phyloP scores from a whole-genome alignment of 176 grass and related monocot species.

The Coix lacrymajobi region DNA sequence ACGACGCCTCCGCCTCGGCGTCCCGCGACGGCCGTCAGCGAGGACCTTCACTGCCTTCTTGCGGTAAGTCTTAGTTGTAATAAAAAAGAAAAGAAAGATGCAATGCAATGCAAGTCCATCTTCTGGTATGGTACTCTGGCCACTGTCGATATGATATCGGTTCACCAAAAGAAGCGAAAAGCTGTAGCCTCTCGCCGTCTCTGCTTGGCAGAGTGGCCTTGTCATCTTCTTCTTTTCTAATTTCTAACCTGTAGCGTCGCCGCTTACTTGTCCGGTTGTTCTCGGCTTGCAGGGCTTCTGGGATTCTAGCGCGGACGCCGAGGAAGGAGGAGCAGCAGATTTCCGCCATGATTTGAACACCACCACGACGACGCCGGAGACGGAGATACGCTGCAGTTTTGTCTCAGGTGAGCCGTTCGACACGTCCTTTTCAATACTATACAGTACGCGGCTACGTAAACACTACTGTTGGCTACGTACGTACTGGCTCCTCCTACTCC shows the following conservation, averaged over 20 bases:
- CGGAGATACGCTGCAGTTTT: slow-evolving; percentile 30
- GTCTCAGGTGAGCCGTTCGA: slow-evolving; percentile 49
- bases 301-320: slow-evolving; percentile 33
- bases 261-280: not conserved
- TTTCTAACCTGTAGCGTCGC: slow-evolving; percentile 28
- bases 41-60: slow-evolving; percentile 57
- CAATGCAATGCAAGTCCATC: not conserved
- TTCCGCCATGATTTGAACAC: slow-evolving; percentile 35
- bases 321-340: slow-evolving; percentile 5
- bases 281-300: slow-evolving; percentile 50
- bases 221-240: slow-evolving; percentile 8
- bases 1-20: not conserved
- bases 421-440: slow-evolving; percentile 1
- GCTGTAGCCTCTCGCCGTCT: not conserved
- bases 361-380: slow-evolving; percentile 29
- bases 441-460: no score
- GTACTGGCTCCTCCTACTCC: not conserved
- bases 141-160: not conserved
- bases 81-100: no score
- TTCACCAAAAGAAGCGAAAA: not conserved
- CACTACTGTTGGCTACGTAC: not conserved
- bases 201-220: no score
- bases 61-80: no score
- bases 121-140: not conserved
- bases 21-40: slow-evolving; percentile 12